Base-by-base conservation (phyloP, 1,139 yeast species). In the Kluyveromyces sp. region DNA sequence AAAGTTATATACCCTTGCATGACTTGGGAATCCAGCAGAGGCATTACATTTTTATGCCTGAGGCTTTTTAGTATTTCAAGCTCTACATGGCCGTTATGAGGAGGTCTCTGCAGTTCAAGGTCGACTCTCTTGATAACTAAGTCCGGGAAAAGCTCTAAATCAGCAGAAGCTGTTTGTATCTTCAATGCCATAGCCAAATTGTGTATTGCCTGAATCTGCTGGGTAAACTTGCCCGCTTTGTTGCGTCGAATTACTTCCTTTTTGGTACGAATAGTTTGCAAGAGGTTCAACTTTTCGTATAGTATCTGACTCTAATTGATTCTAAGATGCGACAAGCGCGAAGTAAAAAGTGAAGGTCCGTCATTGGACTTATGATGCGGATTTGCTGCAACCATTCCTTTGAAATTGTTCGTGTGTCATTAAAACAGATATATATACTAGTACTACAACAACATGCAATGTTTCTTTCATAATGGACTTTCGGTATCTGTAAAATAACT, bases 61-160 rank as follows among this genome's bases (percentile, higher is more conserved):
- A 61, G 37, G 28, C 45, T 49, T 31, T 48, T 28, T 33, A 60
- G 40, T 6, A 60, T 53, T 3, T 50, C 43, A 12, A 58, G 37
- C 45, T 63, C 67, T 13, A 35, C 37, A 12, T 44, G 19, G 3
- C 58, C 56, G 36, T 61, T 52, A 45, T 63, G 65, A 12, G 67
- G 67, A n/a, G 59, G 42, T 19, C 42, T 28, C 34, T 42, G 45
- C 7, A 34, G 29, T 33, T 42, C 45, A 13, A 42, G 20, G 16
- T 42, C 40, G 30, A 42, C 36, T n/a, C 28, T 20, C 26, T 42
- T 42, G 26, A 34, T 33, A 8, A 42, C 45, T 17, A 15, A 7
- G 20, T 38, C 29, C 17, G 30, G 16, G 32, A 22, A 38, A n/a
- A 38, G 8, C 17, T 38, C 41, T 20, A 38, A 22, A 20, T 38